These are phyloP conservation scores for Chamaenerion angustifolium DNA, from an alignment of 345 rosid species.

Conservation along the genomic window DNA sequence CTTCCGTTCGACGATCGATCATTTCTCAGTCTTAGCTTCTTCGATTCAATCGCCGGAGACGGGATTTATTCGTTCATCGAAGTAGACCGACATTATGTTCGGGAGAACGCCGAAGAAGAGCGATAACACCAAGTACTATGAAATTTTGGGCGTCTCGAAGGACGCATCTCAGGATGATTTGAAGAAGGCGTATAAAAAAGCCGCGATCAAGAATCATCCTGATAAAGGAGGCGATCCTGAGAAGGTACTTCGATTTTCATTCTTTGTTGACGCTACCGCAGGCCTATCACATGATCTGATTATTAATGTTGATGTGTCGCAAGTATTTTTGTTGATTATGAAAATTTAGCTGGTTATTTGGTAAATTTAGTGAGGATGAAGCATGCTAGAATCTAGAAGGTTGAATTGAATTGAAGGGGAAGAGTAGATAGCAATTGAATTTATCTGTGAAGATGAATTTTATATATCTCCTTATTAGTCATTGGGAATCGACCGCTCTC, in stretches of 20 bases:
- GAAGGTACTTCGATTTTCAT: constrained; percentile 29
- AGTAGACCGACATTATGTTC: constrained; percentile 35
- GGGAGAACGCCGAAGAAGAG: constrained; percentile 75
- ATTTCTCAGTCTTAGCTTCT: neutral
- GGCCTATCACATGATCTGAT: too few relatives aligned
- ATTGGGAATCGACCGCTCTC: too few relatives aligned
- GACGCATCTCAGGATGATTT: constrained; percentile 64
- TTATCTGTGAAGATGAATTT: too few relatives aligned
- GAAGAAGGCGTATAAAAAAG: constrained; percentile 79
- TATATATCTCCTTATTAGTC: too few relatives aligned
- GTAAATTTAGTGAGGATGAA: too few relatives aligned
- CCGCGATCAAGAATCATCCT: constrained; percentile 92
- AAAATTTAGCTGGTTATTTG: too few relatives aligned
- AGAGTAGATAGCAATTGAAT: too few relatives aligned
- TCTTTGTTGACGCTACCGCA: neutral
- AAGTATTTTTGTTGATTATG: too few relatives aligned
- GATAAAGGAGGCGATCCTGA: constrained; percentile 99
- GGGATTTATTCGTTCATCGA: neutral
- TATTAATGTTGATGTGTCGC: too few relatives aligned
- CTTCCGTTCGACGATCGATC: neutral
- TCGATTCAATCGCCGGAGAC: neutral
- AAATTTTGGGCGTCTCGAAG: constrained; percentile 73
- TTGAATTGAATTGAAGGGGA: too few relatives aligned
- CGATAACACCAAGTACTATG: constrained; percentile 66
- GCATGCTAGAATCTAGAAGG: too few relatives aligned